A percentile compares a stretch with the other conserved stretches of the same genome.
Conservation (phyloP, 108 stramenopile species). For the Skeletonema potamos region DNA sequence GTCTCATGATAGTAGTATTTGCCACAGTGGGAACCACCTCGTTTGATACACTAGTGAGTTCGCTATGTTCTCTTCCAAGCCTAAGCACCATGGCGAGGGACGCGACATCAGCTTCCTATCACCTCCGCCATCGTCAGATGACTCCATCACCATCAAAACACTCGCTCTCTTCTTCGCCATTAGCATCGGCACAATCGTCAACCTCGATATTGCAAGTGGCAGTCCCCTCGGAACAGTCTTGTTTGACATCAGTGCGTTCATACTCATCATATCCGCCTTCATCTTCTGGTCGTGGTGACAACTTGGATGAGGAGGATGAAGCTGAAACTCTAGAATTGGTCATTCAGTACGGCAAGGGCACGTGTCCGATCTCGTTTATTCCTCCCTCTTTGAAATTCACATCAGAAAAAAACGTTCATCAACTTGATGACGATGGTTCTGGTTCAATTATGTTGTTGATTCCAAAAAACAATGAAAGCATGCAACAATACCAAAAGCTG, state of each 20-base stretch:
- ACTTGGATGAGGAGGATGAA: neutral
- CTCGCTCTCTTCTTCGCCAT: conserved; percentile 18
- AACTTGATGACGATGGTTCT: conserved; percentile 15
- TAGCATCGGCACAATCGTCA: conserved; percentile 9
- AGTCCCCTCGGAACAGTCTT: conserved; percentile 10
- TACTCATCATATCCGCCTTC: conserved; percentile 1
- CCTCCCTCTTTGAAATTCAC: neutral
- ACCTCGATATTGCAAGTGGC: conserved; percentile 5
- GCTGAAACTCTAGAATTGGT: conserved; percentile 36
- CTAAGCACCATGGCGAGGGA: conserved; percentile 49
- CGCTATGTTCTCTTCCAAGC: conserved; percentile 53
- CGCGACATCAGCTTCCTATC: neutral
- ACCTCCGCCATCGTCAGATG: neutral
- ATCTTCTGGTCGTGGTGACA: conserved; percentile 2
- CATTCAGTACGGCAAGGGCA: conserved; percentile 81
- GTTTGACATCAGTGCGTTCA: conserved; percentile 7
- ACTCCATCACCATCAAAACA: conserved; percentile 21
- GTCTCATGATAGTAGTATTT: conserved; percentile 60
- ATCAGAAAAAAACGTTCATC: neutral
- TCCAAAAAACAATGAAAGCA: neutral
- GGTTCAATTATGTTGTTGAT: conserved; percentile 25
- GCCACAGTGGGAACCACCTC: conserved; percentile 95
- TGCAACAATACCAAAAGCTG: conserved; percentile 6
- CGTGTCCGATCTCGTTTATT: conserved; percentile 32
- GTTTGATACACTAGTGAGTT: conserved; percentile 80